phyloP scores from a whole-genome alignment of 345 rosid genomes.

The Eucalyptus erythrocorys region DNA sequence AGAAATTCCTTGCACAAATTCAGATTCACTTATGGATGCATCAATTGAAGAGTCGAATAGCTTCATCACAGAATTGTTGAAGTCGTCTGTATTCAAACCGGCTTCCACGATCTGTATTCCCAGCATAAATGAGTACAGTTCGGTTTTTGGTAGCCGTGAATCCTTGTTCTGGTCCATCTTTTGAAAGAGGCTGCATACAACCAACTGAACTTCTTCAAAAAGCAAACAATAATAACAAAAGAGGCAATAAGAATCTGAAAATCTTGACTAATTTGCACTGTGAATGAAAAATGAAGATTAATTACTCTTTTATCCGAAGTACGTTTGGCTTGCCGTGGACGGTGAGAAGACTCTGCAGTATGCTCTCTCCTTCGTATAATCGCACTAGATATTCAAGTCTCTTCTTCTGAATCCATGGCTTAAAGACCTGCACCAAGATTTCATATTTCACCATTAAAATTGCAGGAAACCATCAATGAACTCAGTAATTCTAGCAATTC shows the following conservation, averaged over 20 bases:
- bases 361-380: not conserved
- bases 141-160: slow-evolving; percentile 7
- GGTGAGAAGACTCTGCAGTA: slow-evolving; percentile 5
- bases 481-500: not conserved
- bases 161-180: slow-evolving; percentile 16
- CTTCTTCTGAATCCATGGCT: slow-evolving; percentile 35
- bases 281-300: not conserved
- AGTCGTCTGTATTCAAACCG: slow-evolving; percentile 10
- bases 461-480: not conserved
- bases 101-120: slow-evolving; percentile 22
- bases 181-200: slow-evolving; percentile 22
- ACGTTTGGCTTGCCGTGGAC: slow-evolving; percentile 9
- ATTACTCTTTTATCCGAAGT: slow-evolving; percentile 12
- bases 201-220: not conserved
- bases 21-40: slow-evolving; percentile 5
- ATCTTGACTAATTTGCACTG: not conserved
- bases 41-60: slow-evolving; percentile 17
- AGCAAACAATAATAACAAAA: not conserved
- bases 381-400: slow-evolving; percentile 22
- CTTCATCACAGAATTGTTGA: slow-evolving; percentile 3
- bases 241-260: not conserved
- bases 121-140: slow-evolving; percentile 19
- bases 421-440: slow-evolving; percentile 14
- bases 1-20: slow-evolving; percentile 18
- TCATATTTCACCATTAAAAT: not conserved